Evolutionary conservation across 768 basidiomycete genomes (phyloP).

Genomic region (Leccinum imitatum): DNA sequence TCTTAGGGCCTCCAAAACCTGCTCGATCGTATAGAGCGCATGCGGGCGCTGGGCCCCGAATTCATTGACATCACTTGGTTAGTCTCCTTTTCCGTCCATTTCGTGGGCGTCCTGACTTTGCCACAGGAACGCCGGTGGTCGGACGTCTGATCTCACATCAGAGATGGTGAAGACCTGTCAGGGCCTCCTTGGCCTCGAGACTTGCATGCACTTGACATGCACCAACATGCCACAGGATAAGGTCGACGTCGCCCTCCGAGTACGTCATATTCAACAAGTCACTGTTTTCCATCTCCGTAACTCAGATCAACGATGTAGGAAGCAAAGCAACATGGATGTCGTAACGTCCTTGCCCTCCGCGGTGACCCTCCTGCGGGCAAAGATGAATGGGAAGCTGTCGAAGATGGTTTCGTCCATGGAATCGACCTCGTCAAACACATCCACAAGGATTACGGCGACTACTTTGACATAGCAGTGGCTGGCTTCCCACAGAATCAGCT

Average conservation of each 20-base stretch:
- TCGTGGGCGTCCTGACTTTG: constrained; percentile 4
- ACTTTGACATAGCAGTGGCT: constrained; percentile 93
- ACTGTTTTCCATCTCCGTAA: constrained; percentile 1
- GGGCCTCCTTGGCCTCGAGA: constrained; percentile 89
- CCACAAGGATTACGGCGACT: constrained; percentile 76
- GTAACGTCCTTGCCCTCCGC: constrained; percentile 90
- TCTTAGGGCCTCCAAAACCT: constrained; percentile 73
- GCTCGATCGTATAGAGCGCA: constrained; percentile 96
- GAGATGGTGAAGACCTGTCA: constrained; percentile 96
- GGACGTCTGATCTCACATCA: constrained; percentile 91
- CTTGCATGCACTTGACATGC: constrained; percentile 98
- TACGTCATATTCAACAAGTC: constrained; percentile 40
- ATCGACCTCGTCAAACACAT: constrained; percentile 92
- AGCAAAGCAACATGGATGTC: constrained; percentile 84
- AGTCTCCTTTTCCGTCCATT: constrained; percentile 16
- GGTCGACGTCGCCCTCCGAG: constrained; percentile 85
- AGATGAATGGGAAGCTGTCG: constrained; percentile 89
- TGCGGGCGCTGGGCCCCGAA: constrained; percentile 92
- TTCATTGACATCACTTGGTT: constrained; percentile 98
- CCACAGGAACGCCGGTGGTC: constrained; percentile 91
- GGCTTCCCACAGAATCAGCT: constrained; percentile 86
- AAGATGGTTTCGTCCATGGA: constrained; percentile 87
- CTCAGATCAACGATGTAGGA: constrained; percentile 50
- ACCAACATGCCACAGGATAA: constrained; percentile 98
- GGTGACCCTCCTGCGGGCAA: constrained; percentile 90